Conservation (phyloP, 345 rosid species). For the Lumnitzera racemosa region DNA sequence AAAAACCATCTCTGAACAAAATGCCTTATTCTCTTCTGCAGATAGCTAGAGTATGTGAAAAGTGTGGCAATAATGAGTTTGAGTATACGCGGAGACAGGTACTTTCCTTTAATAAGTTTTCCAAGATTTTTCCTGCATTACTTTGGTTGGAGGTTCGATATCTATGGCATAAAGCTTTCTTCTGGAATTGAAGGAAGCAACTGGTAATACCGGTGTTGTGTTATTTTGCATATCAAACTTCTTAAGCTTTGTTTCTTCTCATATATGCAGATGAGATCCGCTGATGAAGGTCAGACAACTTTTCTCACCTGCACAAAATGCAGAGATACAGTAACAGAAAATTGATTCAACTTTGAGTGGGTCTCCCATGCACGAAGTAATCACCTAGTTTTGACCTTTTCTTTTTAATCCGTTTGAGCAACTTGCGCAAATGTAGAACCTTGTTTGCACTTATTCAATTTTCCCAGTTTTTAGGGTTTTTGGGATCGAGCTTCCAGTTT, state of each 20-base stretch:
- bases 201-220: neutral
- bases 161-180: too few relatives aligned
- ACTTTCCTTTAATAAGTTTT: neutral
- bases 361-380: too few relatives aligned
- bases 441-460: too few relatives aligned
- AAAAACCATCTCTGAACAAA: too few relatives aligned
- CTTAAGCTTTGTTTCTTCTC: neutral
- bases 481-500: too few relatives aligned
- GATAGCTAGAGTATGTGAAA: slow-evolving; percentile 26
- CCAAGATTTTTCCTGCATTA: neutral
- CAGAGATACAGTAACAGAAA: slow-evolving; percentile 4
- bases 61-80: slow-evolving; percentile 30
- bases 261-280: slow-evolving; percentile 35
- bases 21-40: slow-evolving; percentile 7
- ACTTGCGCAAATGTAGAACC: too few relatives aligned
- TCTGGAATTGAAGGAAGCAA: too few relatives aligned
- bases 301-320: slow-evolving; percentile 28
- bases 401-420: too few relatives aligned
- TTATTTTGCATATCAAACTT: too few relatives aligned
- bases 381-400: too few relatives aligned
- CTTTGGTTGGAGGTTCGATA: too few relatives aligned
- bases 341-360: neutral
- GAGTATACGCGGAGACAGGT: slow-evolving; percentile 34
- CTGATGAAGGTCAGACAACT: slow-evolving; percentile 44
- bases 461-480: too few relatives aligned